phyloP scores from a whole-genome alignment of 108 stramenopile species.

The Skeletonema tropicum region DNA sequence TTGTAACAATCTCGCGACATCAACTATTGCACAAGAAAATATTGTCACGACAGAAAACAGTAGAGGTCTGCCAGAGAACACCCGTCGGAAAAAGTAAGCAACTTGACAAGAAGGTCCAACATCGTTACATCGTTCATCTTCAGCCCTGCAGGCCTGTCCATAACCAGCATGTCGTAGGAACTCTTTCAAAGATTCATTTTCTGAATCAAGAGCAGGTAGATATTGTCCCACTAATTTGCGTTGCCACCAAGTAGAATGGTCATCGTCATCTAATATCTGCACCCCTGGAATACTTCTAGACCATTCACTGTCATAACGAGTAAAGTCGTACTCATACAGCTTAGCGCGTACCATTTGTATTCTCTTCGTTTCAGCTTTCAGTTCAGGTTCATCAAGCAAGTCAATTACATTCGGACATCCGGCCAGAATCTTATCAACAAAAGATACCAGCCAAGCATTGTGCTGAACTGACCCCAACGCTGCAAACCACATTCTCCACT shows the following conservation, averaged over 20 bases:
- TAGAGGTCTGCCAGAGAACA: too few relatives aligned
- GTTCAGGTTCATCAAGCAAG: conserved; percentile 41
- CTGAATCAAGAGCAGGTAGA: conserved; percentile 15
- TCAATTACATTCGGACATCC: conserved; percentile 39
- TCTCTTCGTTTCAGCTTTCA: conserved; percentile 16
- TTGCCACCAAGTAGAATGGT: conserved; percentile 11
- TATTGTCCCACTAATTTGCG: conserved; percentile 22
- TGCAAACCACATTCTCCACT: conserved; percentile 88
- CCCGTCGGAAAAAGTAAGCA: too few relatives aligned
- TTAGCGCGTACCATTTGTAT: conserved; percentile 27
- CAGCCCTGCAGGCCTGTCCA: background rate
- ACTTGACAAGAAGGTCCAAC: too few relatives aligned
- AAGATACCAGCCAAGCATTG: conserved; percentile 63
- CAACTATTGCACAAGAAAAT: too few relatives aligned
- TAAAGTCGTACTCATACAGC: conserved; percentile 51
- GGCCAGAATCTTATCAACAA: conserved; percentile 50
- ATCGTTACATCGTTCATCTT: too few relatives aligned
- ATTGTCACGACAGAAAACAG: too few relatives aligned
- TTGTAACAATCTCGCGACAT: too few relatives aligned
- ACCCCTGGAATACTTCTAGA: conserved; percentile 35
- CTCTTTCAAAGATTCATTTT: background rate
- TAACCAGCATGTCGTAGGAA: conserved; percentile 12
- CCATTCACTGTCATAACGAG: conserved; percentile 34
- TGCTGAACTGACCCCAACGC: conserved; percentile 60
- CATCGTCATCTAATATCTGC: background rate